Evolutionary conservation across 2,329 filamentous ascomycete genomes (phyloP).

Genomic region (Diaporthe sp.): DNA sequence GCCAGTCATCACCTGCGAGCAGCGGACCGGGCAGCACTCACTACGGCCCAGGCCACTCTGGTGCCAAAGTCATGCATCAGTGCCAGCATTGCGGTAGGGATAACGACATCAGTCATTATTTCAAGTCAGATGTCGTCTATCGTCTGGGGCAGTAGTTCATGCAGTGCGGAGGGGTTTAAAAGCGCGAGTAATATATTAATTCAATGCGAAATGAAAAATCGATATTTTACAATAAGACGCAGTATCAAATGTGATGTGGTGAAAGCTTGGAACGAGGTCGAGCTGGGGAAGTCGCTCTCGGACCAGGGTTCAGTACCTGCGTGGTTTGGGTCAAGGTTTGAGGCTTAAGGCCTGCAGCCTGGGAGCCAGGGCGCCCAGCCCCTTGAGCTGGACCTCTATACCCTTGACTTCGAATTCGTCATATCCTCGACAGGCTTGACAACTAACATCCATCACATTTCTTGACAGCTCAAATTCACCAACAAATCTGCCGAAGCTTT

Average conservation of each 20-base stretch:
- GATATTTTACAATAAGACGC: no score
- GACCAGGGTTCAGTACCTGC: neutral
- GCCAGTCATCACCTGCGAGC: neutral
- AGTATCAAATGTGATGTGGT: no score
- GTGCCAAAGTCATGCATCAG: slow-evolving; percentile 41
- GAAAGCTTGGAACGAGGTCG: neutral
- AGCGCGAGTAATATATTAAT: neutral
- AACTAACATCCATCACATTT: neutral
- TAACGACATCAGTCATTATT: slow-evolving; percentile 43
- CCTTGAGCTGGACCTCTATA: neutral
- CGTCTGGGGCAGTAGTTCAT: slow-evolving; percentile 36
- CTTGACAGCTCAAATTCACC: neutral
- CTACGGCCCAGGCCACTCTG: slow-evolving; percentile 42
- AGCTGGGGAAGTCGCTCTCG: no score
- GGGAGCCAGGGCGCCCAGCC: neutral
- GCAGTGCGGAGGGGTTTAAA: no score
- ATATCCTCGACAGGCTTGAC: neutral
- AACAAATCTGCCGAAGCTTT: neutral
- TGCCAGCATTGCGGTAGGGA: slow-evolving; percentile 42
- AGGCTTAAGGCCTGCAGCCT: neutral
- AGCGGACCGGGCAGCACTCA: slow-evolving; percentile 33
- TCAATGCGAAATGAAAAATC: neutral
- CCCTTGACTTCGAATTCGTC: no score
- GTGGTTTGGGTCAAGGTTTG: neutral
- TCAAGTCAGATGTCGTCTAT: slow-evolving; percentile 43